Percentiles rank a stretch among this genome's conserved stretches.
Evolutionary conservation across 306 rosid genomes (phyloP).

Genomic region (Potentilla sterilis): DNA sequence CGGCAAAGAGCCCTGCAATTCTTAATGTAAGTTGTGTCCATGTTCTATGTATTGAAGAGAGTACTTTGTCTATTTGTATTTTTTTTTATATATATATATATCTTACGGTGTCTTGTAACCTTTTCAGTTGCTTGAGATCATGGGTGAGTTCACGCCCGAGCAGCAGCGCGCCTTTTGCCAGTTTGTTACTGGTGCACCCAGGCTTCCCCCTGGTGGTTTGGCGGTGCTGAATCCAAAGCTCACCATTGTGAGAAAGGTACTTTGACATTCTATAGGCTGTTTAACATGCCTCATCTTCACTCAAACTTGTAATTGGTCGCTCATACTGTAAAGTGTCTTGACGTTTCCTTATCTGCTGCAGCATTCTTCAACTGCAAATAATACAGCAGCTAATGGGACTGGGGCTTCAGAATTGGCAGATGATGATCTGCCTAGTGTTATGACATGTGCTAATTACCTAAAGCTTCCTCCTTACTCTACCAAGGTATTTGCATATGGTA

Average conservation of each 20-base stretch:
- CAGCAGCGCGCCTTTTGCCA: slow-evolving; percentile 97
- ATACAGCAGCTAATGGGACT: slow-evolving; percentile 63
- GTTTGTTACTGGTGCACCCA: slow-evolving; percentile 97
- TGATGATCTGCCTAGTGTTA: slow-evolving; percentile 97
- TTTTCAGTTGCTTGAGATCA: slow-evolving; percentile 81
- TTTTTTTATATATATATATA: not conserved
- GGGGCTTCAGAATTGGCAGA: slow-evolving; percentile 85
- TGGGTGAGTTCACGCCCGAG: slow-evolving; percentile 91
- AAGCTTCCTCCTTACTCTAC: slow-evolving; percentile 99
- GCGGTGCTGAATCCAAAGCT: slow-evolving; percentile 88
- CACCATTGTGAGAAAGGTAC: slow-evolving; percentile 97
- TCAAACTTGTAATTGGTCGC: not conserved
- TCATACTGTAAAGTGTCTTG: not conserved
- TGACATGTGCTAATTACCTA: slow-evolving; percentile 99
- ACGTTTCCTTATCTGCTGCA: slow-evolving; percentile 38
- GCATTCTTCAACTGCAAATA: slow-evolving; percentile 69
- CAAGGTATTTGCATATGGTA: slow-evolving; percentile 49
- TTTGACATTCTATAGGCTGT: not conserved
- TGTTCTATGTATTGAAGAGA: not conserved
- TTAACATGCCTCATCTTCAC: not conserved
- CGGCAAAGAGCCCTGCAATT: slow-evolving; percentile 94
- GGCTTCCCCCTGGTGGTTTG: slow-evolving; percentile 94
- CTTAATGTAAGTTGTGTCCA: slow-evolving; percentile 61
- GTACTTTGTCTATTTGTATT: not conserved
- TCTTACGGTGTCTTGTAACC: slow-evolving; percentile 17